Base-by-base conservation (phyloP, 2,329 filamentous ascomycete genomes). In the Aspergillus tanneri region DNA sequence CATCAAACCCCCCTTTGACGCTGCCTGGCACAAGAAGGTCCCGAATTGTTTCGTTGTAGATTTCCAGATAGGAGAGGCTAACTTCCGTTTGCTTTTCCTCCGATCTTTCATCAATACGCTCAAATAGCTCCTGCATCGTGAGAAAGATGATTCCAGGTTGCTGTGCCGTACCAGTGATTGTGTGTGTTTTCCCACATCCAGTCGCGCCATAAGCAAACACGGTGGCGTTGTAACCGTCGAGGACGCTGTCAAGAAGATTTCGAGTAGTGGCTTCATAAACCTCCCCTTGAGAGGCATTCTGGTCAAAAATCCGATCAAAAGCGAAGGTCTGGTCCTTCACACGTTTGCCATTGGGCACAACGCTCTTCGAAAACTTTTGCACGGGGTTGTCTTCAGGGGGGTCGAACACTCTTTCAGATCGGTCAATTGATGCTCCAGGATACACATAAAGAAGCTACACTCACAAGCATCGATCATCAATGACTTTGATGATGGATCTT, bases 181-280 rank as follows among this genome's bases (percentile, higher is more conserved):
- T 99, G 70, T 99, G 93, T 19, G 93, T 99, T 75, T 99, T 99
- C 70, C 93, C 93, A 70, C 93, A 99, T 30, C 93, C 93, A 0
- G 93, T 99, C 30, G 93, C 93, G 59, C 93, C 93, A 70, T 99
- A 99, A 41, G 93, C 93, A 68, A 99, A 99, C 4, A 99, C 93
- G 0, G 93, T 99, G 39, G 93, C 93, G 76, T 99, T 99, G 78
- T 96, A 99, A 57, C 93, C 93, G 59, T 99, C 91, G 49, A 99
- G 78, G 12, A 99, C 91, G 66, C 87, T 96, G 68, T 97, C 92
- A 52, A 99, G 81, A n/a, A 99, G 81, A 47, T 77, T 83, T 69
- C 86, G 88, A 2, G 92, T 96, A 0, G 93, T 97, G 11, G 88
- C 81, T 69, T 97, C 93, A 76, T 97, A 99, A 1, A 99, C 89